Conservation (phyloP, 1,139 yeast genomes). For the Trichomonascaceae sp. region DNA sequence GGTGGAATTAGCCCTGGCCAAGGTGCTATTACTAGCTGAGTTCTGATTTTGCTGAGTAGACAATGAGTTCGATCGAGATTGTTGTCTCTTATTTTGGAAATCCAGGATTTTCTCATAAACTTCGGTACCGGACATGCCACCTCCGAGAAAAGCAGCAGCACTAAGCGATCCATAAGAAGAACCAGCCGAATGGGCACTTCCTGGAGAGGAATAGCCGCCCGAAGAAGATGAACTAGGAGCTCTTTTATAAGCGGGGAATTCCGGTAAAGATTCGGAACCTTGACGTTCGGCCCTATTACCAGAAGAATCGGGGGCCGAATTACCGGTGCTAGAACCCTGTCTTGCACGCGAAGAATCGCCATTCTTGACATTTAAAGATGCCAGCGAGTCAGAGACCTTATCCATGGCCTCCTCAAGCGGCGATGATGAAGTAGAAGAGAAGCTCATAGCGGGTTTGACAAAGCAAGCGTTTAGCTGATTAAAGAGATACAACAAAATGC, state of each 20-base stretch:
- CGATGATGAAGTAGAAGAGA: not conserved
- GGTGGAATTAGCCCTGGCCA: conserved; percentile 8
- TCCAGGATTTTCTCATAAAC: conserved; percentile 20
- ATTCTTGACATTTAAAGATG: not conserved
- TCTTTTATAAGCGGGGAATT: not conserved
- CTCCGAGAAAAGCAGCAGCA: conserved; percentile 8
- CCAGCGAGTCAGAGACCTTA: not conserved
- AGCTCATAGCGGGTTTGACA: not conserved
- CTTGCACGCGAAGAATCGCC: not conserved
- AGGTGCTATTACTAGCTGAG: not conserved
- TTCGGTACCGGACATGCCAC: conserved; percentile 12
- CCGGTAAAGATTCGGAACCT: not conserved
- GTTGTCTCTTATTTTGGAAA: conserved; percentile 24
- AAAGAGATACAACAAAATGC: not conserved
- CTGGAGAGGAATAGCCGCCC: conserved; percentile 1
- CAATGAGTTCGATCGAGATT: conserved; percentile 21
- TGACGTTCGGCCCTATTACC: not conserved
- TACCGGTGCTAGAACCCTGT: not conserved
- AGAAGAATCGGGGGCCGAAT: not conserved
- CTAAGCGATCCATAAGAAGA: conserved; percentile 2
- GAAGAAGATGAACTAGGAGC: conserved; percentile 4
- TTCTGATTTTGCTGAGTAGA: conserved; percentile 3
- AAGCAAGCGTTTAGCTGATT: not conserved
- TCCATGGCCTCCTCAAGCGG: not conserved
- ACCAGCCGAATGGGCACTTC: not conserved